phyloP scores from a whole-genome alignment of 371 early-diverging fungal genomes.

The Syncephalastrum contaminatum region DNA sequence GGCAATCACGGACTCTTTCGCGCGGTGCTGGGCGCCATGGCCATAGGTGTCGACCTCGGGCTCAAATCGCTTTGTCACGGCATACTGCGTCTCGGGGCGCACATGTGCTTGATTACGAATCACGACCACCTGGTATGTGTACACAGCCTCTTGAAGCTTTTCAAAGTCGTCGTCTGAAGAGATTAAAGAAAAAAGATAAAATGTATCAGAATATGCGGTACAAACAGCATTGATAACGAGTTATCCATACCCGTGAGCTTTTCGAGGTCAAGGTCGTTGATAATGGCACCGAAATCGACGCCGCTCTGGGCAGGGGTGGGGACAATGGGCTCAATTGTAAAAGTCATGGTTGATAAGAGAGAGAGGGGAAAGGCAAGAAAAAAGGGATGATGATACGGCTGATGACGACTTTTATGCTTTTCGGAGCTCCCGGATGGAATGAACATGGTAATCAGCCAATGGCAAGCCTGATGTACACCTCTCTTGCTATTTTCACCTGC shows the following conservation, averaged over 20 bases:
- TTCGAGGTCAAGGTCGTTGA: constrained; percentile 42
- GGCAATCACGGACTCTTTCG: constrained; percentile 41
- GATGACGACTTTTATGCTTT: too few relatives aligned
- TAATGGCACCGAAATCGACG: constrained; percentile 47
- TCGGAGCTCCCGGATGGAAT: too few relatives aligned
- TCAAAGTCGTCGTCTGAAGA: constrained; percentile 40
- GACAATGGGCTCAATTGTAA: constrained; percentile 39
- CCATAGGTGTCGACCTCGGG: constrained; percentile 48
- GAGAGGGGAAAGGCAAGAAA: not conserved
- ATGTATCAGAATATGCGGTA: not conserved
- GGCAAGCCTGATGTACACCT: too few relatives aligned
- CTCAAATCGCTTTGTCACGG: constrained; percentile 43
- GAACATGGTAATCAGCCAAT: too few relatives aligned
- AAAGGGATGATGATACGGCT: not conserved
- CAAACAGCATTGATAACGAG: not conserved
- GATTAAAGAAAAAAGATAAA: not conserved
- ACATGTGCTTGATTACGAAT: constrained; percentile 44
- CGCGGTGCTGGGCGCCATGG: constrained; percentile 43
- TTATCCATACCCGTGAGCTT: constrained; percentile 32
- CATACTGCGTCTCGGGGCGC: constrained; percentile 39
- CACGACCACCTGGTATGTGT: constrained; percentile 45
- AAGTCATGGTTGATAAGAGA: constrained; percentile 27
- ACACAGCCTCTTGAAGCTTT: constrained; percentile 42
- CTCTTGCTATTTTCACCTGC: too few relatives aligned
- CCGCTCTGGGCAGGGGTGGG: constrained; percentile 37